Evolutionary conservation across 169 alveolate species (phyloP).

Genomic region (Fabrea salina): DNA sequence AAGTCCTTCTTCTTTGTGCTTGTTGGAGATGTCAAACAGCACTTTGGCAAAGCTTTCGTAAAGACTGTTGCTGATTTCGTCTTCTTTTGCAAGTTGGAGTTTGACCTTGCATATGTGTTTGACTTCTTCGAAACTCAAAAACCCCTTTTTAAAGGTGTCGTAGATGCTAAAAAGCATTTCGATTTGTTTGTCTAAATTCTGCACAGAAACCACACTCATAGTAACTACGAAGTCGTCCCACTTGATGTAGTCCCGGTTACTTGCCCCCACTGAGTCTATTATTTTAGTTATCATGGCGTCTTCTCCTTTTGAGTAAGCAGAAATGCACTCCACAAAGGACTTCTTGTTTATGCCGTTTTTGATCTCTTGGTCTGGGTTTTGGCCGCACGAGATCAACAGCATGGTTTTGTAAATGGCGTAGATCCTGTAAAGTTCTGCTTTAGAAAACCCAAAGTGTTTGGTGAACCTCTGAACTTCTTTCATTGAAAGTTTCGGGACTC

Average conservation of each 20-base stretch:
- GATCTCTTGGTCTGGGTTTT: conserved; percentile 16
- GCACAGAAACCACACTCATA: conserved; percentile 33
- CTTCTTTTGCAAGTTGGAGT: background rate
- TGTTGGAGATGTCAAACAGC: background rate
- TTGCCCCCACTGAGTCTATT: conserved; percentile 23
- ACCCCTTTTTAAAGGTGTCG: conserved; percentile 40
- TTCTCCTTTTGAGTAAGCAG: conserved; percentile 23
- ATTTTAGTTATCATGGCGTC: conserved; percentile 35
- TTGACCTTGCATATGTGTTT: conserved; percentile 24
- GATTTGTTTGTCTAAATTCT: conserved; percentile 34
- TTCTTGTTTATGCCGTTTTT: conserved; percentile 10
- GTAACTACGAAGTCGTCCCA: conserved; percentile 57
- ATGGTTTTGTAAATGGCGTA: conserved; percentile 26
- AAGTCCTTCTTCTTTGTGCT: background rate
- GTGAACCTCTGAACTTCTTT: no score
- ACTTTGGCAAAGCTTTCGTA: conserved; percentile 6
- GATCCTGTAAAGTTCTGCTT: background rate
- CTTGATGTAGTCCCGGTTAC: conserved; percentile 30
- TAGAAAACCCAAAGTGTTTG: conserved; percentile 6
- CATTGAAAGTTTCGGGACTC: conserved; percentile 10
- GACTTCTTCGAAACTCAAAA: conserved; percentile 35
- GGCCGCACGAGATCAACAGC: background rate
- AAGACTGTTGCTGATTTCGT: background rate
- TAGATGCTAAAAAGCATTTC: conserved; percentile 46
- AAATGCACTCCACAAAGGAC: conserved; percentile 36